These are phyloP conservation scores for Aeminium ludgeri DNA, from an alignment of 495 filamentous ascomycete species.

Conservation along the genomic window DNA sequence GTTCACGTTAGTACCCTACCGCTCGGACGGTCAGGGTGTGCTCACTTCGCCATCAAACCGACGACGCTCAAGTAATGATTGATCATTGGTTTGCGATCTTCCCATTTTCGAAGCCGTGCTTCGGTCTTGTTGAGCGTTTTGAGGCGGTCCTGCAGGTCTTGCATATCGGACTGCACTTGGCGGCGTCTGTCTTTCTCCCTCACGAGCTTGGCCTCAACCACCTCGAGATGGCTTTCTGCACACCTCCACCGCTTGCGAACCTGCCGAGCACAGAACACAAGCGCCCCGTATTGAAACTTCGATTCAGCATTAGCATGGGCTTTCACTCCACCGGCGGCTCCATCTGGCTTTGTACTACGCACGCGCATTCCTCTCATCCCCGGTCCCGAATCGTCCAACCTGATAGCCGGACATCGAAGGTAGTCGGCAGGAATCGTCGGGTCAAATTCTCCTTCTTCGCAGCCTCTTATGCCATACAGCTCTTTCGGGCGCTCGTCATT, in stretches of 20 bases:
- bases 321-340: not conserved
- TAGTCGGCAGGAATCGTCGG: constrained; percentile 23
- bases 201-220: not conserved
- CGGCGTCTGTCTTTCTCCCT: constrained; percentile 6
- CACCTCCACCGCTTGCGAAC: constrained; percentile 6
- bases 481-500: constrained; percentile 20
- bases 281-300: constrained; percentile 29
- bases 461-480: constrained; percentile 27
- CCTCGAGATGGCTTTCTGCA: constrained; percentile 4
- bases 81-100: constrained; percentile 18
- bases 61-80: constrained; percentile 19
- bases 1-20: constrained; percentile 2
- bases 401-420: constrained; percentile 24
- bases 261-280: constrained; percentile 18
- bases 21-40: not conserved
- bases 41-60: constrained; percentile 19
- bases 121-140: constrained; percentile 12
- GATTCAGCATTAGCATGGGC: not conserved
- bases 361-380: constrained; percentile 27
- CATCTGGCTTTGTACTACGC: not conserved
- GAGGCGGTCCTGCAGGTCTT: constrained; percentile 20
- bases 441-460: constrained; percentile 24
- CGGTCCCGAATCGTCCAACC: constrained; percentile 16
- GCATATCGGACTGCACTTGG: constrained; percentile 18
- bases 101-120: constrained; percentile 16